Base-by-base conservation (phyloP, 768 basidiomycete species). In the Podaxis sp. region DNA sequence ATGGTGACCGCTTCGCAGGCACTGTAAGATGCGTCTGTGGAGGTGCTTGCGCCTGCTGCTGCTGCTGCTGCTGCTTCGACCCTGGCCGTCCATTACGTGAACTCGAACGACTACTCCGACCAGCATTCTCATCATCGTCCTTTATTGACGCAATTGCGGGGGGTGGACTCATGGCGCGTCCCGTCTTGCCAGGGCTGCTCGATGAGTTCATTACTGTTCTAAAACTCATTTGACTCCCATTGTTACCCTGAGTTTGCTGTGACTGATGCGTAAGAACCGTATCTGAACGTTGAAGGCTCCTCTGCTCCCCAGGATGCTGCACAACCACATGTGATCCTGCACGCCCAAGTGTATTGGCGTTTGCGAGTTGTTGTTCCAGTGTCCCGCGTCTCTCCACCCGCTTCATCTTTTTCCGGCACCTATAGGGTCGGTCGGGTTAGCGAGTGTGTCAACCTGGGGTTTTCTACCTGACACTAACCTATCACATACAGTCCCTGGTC, bases 381-480 rank as follows among this genome's bases (percentile, higher is more conserved):
- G 88, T 89, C 6, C 86, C 88, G 6, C 89, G 77, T 21, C 88
- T 77, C 68, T 92, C 90, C 53, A 90, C 87, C 1, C 90, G 84
- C 73, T 91, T 91, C 89, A 91, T 90, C 72, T 91, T 91, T 72
- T 92, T 92, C 55, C 90, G 82, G 72, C 90, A 91, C 52, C 86
- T 88, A 62, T 5, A 55, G 28, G 40, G 42, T 23, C 55, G 2
- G 23, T 23, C 23, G 23, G 23, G 6, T 42, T 35, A 25, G 55
- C 40, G 3, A 32, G 10, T 11, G 47, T 23, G 7, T 23, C 21
- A 13, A 11, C 47, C 21, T 27, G 21, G 21, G 18, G 23, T 23
- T 25, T 13, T 21, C 25, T 13, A 40, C 32, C 52, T 32, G 1
- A 2, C 28, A 74, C 81, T 64, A 67, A 86, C 82, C 90, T 76